phyloP scores from a whole-genome alignment of 2,329 filamentous ascomycete genomes.

The Pseudogymnoascus sp. region DNA sequence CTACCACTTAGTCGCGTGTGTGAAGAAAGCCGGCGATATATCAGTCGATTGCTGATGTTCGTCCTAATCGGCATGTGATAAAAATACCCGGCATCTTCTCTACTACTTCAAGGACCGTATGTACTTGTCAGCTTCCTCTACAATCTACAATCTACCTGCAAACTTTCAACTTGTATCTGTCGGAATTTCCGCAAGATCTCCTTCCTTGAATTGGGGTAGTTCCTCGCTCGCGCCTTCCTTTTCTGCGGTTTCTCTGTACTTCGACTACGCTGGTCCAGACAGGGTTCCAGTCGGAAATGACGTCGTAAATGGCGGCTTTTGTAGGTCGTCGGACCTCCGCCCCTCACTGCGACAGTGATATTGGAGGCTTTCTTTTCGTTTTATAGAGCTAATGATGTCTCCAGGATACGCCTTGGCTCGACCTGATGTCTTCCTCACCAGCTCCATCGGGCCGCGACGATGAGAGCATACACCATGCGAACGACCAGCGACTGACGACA shows the following conservation, averaged over 20 bases:
- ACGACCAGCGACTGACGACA: constrained; percentile 54
- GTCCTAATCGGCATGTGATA: constrained; percentile 7
- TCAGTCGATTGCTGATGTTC: neutral
- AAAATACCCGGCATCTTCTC: neutral
- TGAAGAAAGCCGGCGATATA: neutral
- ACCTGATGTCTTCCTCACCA: constrained; percentile 27
- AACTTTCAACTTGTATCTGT: neutral
- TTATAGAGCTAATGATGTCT: constrained; percentile 12
- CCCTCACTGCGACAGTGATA: neutral
- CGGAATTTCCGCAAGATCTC: neutral
- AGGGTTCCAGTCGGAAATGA: constrained; percentile 21
- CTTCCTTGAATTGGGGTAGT: neutral
- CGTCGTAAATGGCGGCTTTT: constrained; percentile 31
- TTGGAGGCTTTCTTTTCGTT: neutral
- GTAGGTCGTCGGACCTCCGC: constrained; percentile 20
- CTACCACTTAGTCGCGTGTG: neutral
- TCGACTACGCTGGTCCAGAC: neutral
- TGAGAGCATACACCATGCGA: constrained; percentile 19
- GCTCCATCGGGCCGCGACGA: constrained; percentile 23
- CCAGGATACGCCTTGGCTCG: constrained; percentile 31
- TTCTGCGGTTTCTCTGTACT: neutral
- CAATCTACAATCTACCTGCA: neutral
- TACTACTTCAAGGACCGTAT: neutral
- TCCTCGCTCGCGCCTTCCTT: neutral
- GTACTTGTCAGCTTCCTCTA: neutral